Evolutionary conservation across 331 rosid species (phyloP).

Genomic region (Arachis monticola): DNA sequence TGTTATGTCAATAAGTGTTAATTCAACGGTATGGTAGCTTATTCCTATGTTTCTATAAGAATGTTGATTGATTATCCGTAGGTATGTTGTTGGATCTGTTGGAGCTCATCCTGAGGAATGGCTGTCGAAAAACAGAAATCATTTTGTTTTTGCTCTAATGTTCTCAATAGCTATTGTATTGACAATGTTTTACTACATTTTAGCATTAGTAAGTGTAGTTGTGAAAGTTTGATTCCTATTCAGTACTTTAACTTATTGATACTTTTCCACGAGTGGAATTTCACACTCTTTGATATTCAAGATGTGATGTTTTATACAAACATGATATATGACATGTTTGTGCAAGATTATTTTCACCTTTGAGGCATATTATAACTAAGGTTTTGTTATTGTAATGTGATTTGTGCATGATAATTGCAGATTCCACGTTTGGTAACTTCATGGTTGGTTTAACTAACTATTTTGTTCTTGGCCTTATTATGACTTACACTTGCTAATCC

Average conservation of each 20-base stretch:
- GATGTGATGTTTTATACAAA: too few relatives aligned
- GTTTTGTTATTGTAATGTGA: too few relatives aligned
- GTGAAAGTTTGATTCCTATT: too few relatives aligned
- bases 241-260: too few relatives aligned
- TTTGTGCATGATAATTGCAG: too few relatives aligned
- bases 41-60: slow-evolving; percentile 20
- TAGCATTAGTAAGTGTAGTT: too few relatives aligned
- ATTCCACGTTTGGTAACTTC: slow-evolving; percentile 49
- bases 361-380: too few relatives aligned
- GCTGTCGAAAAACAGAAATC: slow-evolving; percentile 88
- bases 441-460: slow-evolving; percentile 15
- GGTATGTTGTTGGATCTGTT: slow-evolving; percentile 82
- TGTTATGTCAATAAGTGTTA: slow-evolving; percentile 5
- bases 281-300: too few relatives aligned
- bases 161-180: slow-evolving; percentile 95
- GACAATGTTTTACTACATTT: background rate
- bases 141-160: slow-evolving; percentile 96
- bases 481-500: slow-evolving; percentile 33
- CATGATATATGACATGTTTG: too few relatives aligned
- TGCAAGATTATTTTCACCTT: too few relatives aligned
- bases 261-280: too few relatives aligned
- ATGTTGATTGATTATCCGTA: slow-evolving; percentile 35
- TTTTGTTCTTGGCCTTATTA: slow-evolving; percentile 4
- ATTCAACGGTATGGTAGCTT: slow-evolving; percentile 31
- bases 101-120: slow-evolving; percentile 85